These are phyloP conservation scores for Rhizopogon vulgaris DNA, from an alignment of 768 basidiomycete genomes.

Conservation along the genomic window DNA sequence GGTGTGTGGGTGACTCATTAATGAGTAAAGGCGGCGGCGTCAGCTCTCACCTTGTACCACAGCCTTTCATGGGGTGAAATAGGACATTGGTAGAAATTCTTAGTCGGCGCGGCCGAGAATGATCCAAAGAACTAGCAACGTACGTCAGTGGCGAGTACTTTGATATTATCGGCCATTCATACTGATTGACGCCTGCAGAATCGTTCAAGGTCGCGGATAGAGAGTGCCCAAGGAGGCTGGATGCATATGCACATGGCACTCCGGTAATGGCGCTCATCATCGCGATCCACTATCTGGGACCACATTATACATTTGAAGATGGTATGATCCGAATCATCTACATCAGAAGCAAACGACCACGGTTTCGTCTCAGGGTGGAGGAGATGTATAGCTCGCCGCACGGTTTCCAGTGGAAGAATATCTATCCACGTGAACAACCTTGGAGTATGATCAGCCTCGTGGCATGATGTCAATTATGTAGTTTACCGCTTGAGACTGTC, in stretches of 20 bases:
- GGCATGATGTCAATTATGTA: not conserved
- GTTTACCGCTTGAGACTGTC: slow-evolving; percentile 39
- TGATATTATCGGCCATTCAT: slow-evolving; percentile 2
- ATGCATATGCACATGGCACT: slow-evolving; percentile 18
- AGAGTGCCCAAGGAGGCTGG: slow-evolving; percentile 35
- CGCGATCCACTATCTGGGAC: slow-evolving; percentile 9
- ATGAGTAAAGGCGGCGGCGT: not conserved
- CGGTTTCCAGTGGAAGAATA: slow-evolving; percentile 45
- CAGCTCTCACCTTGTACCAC: slow-evolving; percentile 45
- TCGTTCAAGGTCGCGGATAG: slow-evolving; percentile 26
- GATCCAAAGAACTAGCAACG: slow-evolving; percentile 13
- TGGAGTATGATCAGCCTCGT: slow-evolving; percentile 1
- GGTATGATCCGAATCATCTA: slow-evolving; percentile 12
- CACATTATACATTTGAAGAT: slow-evolving; percentile 23
- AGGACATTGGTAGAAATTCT: slow-evolving; percentile 20
- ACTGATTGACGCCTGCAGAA: slow-evolving; percentile 24
- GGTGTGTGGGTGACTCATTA: slow-evolving; percentile 5
- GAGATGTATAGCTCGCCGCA: slow-evolving; percentile 34
- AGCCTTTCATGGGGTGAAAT: slow-evolving; percentile 33
- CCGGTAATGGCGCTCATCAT: slow-evolving; percentile 4
- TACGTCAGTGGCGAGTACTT: slow-evolving; percentile 1
- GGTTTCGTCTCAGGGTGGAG: slow-evolving; percentile 20
- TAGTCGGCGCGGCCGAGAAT: slow-evolving; percentile 1
- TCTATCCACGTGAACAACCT: slow-evolving; percentile 48
- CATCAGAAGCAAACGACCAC: slow-evolving; percentile 24